A percentile compares a stretch with the other conserved stretches of the same genome.
phyloP scores from a whole-genome alignment of 1,284 basidiomycete species.

The Gymnopus androsaceus region DNA sequence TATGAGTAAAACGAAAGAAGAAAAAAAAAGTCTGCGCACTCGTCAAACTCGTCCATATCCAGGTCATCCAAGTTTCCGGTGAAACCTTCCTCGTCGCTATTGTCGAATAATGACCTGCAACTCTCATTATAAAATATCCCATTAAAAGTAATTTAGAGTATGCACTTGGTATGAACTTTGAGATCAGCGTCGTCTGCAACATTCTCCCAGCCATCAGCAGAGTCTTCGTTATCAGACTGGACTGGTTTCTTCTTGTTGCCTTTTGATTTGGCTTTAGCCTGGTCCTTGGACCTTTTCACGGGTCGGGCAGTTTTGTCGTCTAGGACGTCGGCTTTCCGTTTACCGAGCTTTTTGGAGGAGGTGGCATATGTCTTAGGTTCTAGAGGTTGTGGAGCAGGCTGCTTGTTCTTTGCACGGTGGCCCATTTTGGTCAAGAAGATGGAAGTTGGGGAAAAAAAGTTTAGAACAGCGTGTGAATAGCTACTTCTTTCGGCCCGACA shows the following conservation, averaged over 20 bases:
- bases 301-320: constrained; percentile 40
- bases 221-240: constrained; percentile 31
- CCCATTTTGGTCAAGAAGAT: constrained; percentile 58
- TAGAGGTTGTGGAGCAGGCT: constrained; percentile 73
- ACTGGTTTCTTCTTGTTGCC: constrained; percentile 9
- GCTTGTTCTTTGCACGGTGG: constrained; percentile 89
- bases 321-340: constrained; percentile 65
- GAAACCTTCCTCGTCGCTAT: constrained; percentile 51
- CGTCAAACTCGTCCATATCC: constrained; percentile 44
- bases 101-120: constrained; percentile 48
- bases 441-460: neutral
- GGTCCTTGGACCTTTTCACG: constrained; percentile 60
- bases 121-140: constrained; percentile 2
- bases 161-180: constrained; percentile 47
- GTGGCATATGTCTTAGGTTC: constrained; percentile 35
- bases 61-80: constrained; percentile 50
- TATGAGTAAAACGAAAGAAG: constrained; percentile 1
- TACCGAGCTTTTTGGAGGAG: constrained; percentile 62
- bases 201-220: constrained; percentile 65
- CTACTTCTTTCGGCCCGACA: neutral
- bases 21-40: constrained; percentile 19
- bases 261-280: constrained; percentile 30
- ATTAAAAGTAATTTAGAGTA: constrained; percentile 21
- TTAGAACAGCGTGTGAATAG: neutral
- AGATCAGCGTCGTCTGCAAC: constrained; percentile 51